phyloP scores from a whole-genome alignment of 2,329 filamentous ascomycete species.

The Aspergillus cejpii region DNA sequence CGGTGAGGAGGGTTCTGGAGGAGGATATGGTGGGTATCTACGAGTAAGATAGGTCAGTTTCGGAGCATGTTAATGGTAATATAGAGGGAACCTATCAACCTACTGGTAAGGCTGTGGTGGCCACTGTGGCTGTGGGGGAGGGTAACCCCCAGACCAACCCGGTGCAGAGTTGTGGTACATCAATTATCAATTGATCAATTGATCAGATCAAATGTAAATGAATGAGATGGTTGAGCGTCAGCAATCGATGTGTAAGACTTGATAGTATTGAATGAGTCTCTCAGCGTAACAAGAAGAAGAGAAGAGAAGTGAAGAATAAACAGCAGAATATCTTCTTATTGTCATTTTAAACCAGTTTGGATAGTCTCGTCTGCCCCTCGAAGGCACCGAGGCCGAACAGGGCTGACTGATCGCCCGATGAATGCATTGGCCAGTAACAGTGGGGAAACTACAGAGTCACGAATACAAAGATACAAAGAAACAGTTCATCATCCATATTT shows the following conservation, averaged over 20 bases:
- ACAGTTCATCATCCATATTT: too few relatives aligned
- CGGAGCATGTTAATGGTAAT: too few relatives aligned
- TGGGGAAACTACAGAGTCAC: neutral
- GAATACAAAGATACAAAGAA: too few relatives aligned
- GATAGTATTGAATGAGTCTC: too few relatives aligned
- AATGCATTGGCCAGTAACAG: neutral
- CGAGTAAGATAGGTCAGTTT: neutral
- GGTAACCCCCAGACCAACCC: slow-evolving; percentile 14
- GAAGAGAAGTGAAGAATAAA: too few relatives aligned
- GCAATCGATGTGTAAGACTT: too few relatives aligned
- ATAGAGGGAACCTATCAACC: neutral
- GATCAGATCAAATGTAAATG: neutral
- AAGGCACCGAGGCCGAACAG: neutral
- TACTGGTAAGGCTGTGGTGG: slow-evolving; percentile 13
- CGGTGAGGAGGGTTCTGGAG: slow-evolving; percentile 2
- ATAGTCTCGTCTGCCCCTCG: too few relatives aligned
- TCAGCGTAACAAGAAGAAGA: too few relatives aligned
- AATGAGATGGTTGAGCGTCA: too few relatives aligned
- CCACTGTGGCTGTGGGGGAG: slow-evolving; percentile 11
- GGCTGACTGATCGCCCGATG: neutral
- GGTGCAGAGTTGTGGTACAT: slow-evolving; percentile 19
- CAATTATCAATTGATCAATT: slow-evolving; percentile 9
- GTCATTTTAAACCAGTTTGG: too few relatives aligned
- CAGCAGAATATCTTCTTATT: too few relatives aligned
- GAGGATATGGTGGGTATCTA: slow-evolving; percentile 6